Evolutionary conservation across 1,139 yeast genomes (phyloP), one percentile per base, ranked within the genome.

Genomic region (Debaryomyces psychrophilus): DNA sequence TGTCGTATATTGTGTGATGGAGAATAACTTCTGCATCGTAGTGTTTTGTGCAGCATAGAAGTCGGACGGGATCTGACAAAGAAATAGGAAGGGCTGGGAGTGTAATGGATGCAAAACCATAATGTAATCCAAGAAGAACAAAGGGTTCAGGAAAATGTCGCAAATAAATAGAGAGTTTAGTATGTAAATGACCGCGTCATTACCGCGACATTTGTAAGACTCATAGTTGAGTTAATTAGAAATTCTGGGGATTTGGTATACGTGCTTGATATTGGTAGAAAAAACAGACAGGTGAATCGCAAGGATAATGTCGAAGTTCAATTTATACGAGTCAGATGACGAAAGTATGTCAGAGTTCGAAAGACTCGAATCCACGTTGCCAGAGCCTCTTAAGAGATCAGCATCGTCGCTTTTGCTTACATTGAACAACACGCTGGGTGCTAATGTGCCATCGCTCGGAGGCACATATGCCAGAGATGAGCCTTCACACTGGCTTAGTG

Each of bases 331-430:
- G 20, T 60, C 64, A 22, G 67, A 62, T 39, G 57, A 58, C 31
- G 69, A 64, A 44, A 62, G 64, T 3, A 43, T 59, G 14, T 41
- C 51, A 12, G 79, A 75, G 56, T 73, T 75, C 52, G 79, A 74
- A 56, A 59, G 75, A 42, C 64, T 75, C 51, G 80, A 75, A 53
- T 69, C 74, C 5, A 71, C 76, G 0, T 64, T 75, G 41, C 80
- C 80, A n/a, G 74, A 67, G 31, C 60, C 72, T 2, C 67, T 75
- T 42, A 68, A 70, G 47, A 58, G 73, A 42, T 69, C 76, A 0
- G 74, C 79, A 3, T 63, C 75, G 34, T 71, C 77, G 8, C 63
- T 75, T 37, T 56, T 74, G 15, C 78, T 73, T 44, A 58, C 69
- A 25, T 56, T 69, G 8, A 40, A 54, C 3, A 52, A 50, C 42